Evolutionary conservation across 192 early-diverging fungal species (phyloP), one percentile per base, ranked within the genome.

Genomic region (Backusella tarrabulga): DNA sequence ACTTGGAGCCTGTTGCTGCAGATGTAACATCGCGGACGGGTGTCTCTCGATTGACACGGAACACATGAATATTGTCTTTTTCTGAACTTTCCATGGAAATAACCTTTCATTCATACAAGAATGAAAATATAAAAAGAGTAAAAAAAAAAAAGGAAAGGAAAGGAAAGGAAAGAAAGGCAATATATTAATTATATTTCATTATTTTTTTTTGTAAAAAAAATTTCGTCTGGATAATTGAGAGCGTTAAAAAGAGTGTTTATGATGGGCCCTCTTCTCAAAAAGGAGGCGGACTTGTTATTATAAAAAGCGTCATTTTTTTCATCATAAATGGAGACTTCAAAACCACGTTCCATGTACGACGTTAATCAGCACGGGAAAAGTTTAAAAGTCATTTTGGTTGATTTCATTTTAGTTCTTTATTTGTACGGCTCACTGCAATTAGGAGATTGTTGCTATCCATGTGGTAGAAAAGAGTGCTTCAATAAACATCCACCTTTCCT

Each of bases 21-120:
- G 19, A 7, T 29, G 23, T 26, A 32, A 40, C 5, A 14, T 56
- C 44, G 36, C 44, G 36, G 38, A 56, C 34, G 6, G 34, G 50
- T 38, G 32, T 14, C 3, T 26, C 67, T 41, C 74, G 56, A 35
- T 63, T 40, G 32, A 76, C 66, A 35, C 74, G 74, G 40, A 76
- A 76, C 21, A 76, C 74, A 67, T 76, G 74, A 36, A 76, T 68
- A 67, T 56, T 76, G 40, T 38, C 38, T 11, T 40, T 40, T 70
- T 44, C 26, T 26, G 50, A 56, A 19, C 32, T 34, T 66, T 74
- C 73, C 52, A 56, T 74, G 15, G 14, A 50, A 12, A 52, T 34
- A 19, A 8, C 14, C 17, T 73, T 32, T 5, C 23, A 29, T 46
- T 46, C 17, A 17, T 12, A 46, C 1, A 29, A 46, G 17, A 46